Conservation (phyloP, 495 filamentous ascomycete genomes). For the Lasiosphaeria miniovina region DNA sequence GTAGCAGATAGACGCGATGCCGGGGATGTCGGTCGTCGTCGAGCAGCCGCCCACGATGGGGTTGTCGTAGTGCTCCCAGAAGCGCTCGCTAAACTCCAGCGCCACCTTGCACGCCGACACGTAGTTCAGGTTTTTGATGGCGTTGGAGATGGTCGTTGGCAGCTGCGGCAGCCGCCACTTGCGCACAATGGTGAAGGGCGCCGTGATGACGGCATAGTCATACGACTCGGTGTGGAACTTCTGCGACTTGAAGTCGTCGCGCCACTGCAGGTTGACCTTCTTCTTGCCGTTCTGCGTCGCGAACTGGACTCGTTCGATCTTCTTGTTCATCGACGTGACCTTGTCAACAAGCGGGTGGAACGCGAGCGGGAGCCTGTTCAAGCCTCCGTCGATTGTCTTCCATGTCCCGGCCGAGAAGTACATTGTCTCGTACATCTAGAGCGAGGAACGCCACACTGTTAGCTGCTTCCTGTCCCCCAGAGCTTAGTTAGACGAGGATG, state of each 20-base stretch:
- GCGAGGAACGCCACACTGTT: background rate
- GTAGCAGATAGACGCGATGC: slow-evolving; percentile 60
- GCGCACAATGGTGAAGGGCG: slow-evolving; percentile 58
- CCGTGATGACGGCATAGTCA: slow-evolving; percentile 64
- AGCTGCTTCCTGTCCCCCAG: too few relatives aligned
- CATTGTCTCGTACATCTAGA: slow-evolving; percentile 44
- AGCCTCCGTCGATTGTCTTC: slow-evolving; percentile 62
- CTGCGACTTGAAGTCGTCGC: slow-evolving; percentile 30
- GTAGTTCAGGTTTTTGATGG: slow-evolving; percentile 60
- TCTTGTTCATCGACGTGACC: slow-evolving; percentile 52
- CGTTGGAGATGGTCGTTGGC: slow-evolving; percentile 47
- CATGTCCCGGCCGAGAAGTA: slow-evolving; percentile 61
- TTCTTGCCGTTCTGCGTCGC: slow-evolving; percentile 29
- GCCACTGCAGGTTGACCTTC: slow-evolving; percentile 49
- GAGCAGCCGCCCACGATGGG: slow-evolving; percentile 65
- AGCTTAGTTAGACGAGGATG: background rate
- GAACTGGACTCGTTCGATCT: slow-evolving; percentile 47
- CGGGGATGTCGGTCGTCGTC: slow-evolving; percentile 52
- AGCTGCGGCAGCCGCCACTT: slow-evolving; percentile 49
- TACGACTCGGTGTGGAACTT: slow-evolving; percentile 50
- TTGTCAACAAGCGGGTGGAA: slow-evolving; percentile 59
- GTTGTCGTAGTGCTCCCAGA: slow-evolving; percentile 62
- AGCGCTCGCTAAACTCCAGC: slow-evolving; percentile 60
- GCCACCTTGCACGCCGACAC: slow-evolving; percentile 60
- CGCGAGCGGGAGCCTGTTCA: slow-evolving; percentile 57